phyloP scores from a whole-genome alignment of 1,139 yeast genomes.

The Geotrichum candidum region DNA sequence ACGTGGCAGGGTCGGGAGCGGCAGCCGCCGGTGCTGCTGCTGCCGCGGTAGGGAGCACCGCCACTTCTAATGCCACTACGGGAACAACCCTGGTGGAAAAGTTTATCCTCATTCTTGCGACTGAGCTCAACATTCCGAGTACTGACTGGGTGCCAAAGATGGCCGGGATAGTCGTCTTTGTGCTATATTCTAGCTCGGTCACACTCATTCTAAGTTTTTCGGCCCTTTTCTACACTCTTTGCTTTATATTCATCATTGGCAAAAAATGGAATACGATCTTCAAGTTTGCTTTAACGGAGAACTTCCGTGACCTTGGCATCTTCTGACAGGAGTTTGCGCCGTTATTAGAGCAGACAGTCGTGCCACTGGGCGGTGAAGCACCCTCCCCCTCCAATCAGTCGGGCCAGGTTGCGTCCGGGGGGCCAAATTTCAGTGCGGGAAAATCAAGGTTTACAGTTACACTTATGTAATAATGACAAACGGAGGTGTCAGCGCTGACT shows the following conservation, averaged over 20 bases:
- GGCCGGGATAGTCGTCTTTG: slow-evolving; percentile 5
- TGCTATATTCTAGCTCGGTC: slow-evolving; percentile 8
- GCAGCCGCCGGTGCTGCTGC: background rate
- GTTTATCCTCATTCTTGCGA: slow-evolving; percentile 7
- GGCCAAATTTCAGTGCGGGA: background rate
- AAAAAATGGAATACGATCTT: slow-evolving; percentile 1
- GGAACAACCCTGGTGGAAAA: slow-evolving; percentile 2
- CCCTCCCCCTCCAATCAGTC: background rate
- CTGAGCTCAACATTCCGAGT: slow-evolving; percentile 10
- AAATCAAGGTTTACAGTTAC: background rate
- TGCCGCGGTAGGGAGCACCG: background rate
- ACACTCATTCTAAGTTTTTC: slow-evolving; percentile 13
- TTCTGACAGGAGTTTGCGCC: background rate
- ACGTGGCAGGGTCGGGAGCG: background rate
- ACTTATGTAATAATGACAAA: background rate
- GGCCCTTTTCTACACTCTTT: background rate
- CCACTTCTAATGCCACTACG: background rate
- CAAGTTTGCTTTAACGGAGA: background rate
- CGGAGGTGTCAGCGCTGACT: background rate
- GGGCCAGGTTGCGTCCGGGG: background rate
- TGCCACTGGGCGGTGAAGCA: background rate
- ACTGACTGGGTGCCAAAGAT: slow-evolving; percentile 9
- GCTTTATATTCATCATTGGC: slow-evolving; percentile 5
- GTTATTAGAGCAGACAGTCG: background rate
- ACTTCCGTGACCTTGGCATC: background rate